Evolutionary conservation across 2,329 filamentous ascomycete species (phyloP), one percentile per base, ranked within the genome.

Genomic region (Fusarium pseudoanthophilum): DNA sequence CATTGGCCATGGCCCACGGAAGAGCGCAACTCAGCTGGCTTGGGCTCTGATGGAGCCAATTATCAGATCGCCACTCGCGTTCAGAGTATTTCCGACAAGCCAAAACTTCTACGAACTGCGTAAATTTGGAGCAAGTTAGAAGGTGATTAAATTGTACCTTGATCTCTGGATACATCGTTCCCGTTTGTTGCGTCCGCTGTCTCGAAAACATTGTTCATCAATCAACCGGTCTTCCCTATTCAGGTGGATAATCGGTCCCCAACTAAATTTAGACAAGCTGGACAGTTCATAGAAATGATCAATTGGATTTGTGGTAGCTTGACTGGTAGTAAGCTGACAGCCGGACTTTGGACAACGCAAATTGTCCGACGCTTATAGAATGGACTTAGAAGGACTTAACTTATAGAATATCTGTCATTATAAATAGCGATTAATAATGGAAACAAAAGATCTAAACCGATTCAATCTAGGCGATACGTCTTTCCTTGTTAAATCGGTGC

Each of bases 291-390:
- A 26, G 18, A 28, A 46, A 28, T 5, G 4, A 7, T 21, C 5
- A 10, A 8, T 0, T 9, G 28, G 20, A 7, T 4, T n/a, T n/a
- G 11, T 9, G 15, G 32, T 34, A 15, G 14, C 10, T 37, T 4
- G 24, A 20, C 4, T 21, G 5, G 36, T 20, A 11, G 48, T 49
- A 60, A 43, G 56, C 65, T 49, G 52, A 49, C 48, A 2, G 4
- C n/a, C 69, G 69, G 69, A 72, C 58, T 72, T 72, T 72, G 69
- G 69, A 72, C 36, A 72, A 69, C 16, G 2, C 26, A 24, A 39
- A 52, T 72, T 72, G 59, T 72, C 69, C 69, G 69, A 16, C 20
- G 21, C 59, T 36, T 18, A 26, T 14, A 15, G 21, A 3, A 20
- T 53, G 30, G 55, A 69, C 26, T 69, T 69, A 55, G 40, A 37